These are phyloP conservation scores for Lichtheimia ramosa DNA, from an alignment of 371 early-diverging fungal species.

Conservation along the genomic window DNA sequence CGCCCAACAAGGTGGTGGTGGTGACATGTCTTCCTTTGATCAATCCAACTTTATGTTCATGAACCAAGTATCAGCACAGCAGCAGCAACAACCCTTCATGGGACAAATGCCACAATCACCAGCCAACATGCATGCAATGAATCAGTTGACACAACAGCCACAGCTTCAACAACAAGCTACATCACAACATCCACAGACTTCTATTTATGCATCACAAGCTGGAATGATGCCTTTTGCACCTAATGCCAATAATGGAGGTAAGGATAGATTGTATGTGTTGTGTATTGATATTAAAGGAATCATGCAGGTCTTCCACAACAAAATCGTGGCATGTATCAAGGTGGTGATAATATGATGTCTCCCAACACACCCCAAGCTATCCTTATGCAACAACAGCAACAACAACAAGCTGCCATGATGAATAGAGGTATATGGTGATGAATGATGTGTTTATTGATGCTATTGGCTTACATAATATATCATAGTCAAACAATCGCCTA, in stretches of 20 bases:
- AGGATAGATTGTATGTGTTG: background rate
- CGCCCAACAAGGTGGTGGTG: slow-evolving; percentile 19
- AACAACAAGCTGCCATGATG: slow-evolving; percentile 29
- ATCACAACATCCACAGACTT: background rate
- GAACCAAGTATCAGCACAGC: slow-evolving; percentile 31
- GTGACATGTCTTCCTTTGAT: slow-evolving; percentile 22
- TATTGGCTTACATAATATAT: background rate
- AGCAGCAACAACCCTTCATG: slow-evolving; percentile 9
- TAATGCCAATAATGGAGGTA: slow-evolving; percentile 8
- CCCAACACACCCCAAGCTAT: slow-evolving; percentile 38
- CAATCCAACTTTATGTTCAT: slow-evolving; percentile 27
- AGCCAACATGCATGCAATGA: slow-evolving; percentile 2
- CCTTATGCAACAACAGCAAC: slow-evolving; percentile 38
- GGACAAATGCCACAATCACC: slow-evolving; percentile 5
- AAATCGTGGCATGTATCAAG: slow-evolving; percentile 31
- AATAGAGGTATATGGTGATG: slow-evolving; percentile 27
- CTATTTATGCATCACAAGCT: slow-evolving; percentile 3
- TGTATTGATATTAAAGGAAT: background rate
- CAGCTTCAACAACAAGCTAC: background rate
- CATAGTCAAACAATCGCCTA: slow-evolving; percentile 45
- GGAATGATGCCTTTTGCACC: background rate
- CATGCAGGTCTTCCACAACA: slow-evolving; percentile 17
- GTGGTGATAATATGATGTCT: slow-evolving; percentile 25
- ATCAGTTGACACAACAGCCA: slow-evolving; percentile 2
- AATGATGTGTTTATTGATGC: background rate